These are phyloP conservation scores for Phaseolus coccineus DNA, from an alignment of 331 rosid genomes.

Conservation along the genomic window DNA sequence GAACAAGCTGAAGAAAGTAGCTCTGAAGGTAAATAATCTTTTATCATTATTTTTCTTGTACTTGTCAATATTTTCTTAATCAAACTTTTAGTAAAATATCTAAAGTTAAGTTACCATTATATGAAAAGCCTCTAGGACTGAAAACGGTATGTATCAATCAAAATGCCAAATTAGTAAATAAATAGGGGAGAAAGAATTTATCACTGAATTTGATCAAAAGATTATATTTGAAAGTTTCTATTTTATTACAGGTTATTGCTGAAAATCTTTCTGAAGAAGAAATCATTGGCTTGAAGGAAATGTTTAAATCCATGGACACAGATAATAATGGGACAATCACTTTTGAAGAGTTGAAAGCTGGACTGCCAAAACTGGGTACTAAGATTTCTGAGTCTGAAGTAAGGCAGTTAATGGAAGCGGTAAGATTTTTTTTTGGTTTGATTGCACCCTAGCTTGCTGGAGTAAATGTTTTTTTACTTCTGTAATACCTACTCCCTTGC, in stretches of 20 bases:
- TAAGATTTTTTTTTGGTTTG: slow-evolving; percentile 47
- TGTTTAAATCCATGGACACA: slow-evolving; percentile 96
- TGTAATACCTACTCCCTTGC: neutral
- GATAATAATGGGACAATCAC: slow-evolving; percentile 96
- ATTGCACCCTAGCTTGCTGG: slow-evolving; percentile 6
- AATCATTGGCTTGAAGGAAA: slow-evolving; percentile 92
- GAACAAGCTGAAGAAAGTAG: slow-evolving; percentile 96
- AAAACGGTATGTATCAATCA: neutral
- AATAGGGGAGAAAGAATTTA: slow-evolving; percentile 24
- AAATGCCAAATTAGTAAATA: slow-evolving; percentile 3
- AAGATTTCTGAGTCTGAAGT: slow-evolving; percentile 95
- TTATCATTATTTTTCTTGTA: slow-evolving; percentile 9
- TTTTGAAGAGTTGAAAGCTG: slow-evolving; percentile 89
- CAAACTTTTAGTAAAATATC: slow-evolving; percentile 19
- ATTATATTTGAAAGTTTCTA: slow-evolving; percentile 30
- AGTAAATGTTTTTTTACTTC: neutral
- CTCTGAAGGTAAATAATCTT: slow-evolving; percentile 63
- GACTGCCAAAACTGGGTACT: slow-evolving; percentile 87
- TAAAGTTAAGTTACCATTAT: neutral
- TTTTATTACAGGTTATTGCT: slow-evolving; percentile 77
- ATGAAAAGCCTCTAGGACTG: slow-evolving; percentile 2
- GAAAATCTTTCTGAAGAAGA: slow-evolving; percentile 94
- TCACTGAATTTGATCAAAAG: slow-evolving; percentile 33
- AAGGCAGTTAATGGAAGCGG: slow-evolving; percentile 96
- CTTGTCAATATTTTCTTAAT: neutral